Evolutionary conservation across 2,329 filamentous ascomycete species (phyloP).

Genomic region (Fusarium liriodendri): DNA sequence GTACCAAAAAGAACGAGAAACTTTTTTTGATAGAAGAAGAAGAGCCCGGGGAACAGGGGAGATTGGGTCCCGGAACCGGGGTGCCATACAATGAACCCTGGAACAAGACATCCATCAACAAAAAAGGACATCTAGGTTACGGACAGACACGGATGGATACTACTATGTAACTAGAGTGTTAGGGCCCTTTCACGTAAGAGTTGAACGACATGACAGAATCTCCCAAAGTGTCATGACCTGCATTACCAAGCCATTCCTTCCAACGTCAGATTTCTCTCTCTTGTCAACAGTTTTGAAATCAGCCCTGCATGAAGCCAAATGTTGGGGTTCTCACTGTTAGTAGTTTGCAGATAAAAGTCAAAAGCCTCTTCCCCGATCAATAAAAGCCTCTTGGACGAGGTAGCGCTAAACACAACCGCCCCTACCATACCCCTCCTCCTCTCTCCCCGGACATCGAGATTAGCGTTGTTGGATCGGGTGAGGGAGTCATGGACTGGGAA

Average conservation of each 20-base stretch:
- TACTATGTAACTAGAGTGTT: background rate
- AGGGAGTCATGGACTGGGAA: background rate
- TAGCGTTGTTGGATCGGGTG: background rate
- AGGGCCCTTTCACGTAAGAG: background rate
- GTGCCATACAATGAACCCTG: background rate
- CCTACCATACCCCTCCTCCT: background rate
- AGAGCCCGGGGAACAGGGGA: slow-evolving; percentile 32
- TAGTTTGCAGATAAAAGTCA: background rate
- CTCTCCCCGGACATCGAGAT: slow-evolving; percentile 7
- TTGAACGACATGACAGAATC: background rate
- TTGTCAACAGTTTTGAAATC: background rate
- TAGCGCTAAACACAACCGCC: slow-evolving; percentile 8
- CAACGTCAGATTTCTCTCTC: background rate
- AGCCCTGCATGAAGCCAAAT: background rate
- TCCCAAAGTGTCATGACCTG: background rate
- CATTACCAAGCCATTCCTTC: background rate
- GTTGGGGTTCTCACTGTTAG: background rate
- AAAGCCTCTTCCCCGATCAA: background rate
- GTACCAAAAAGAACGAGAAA: slow-evolving; percentile 8
- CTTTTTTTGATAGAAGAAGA: background rate
- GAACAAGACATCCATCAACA: background rate
- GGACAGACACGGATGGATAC: background rate
- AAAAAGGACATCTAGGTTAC: background rate
- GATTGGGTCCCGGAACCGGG: slow-evolving; percentile 20
- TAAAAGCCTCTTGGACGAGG: background rate